A percentile compares a stretch with the other conserved stretches of the same genome.
These are phyloP conservation scores for Forsythia viridissima DNA, from an alignment of 257 asterid species.

Conservation along the genomic window DNA sequence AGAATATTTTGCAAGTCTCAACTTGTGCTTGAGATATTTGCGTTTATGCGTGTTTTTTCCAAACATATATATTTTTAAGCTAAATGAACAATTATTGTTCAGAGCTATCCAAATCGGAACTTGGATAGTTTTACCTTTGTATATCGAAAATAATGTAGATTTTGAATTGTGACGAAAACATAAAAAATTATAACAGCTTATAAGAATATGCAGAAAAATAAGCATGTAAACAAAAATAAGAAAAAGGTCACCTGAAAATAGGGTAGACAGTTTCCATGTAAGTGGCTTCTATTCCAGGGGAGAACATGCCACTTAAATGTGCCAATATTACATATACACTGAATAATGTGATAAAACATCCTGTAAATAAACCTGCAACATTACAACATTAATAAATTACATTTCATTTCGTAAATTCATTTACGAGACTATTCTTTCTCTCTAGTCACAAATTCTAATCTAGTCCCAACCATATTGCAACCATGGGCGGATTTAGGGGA, in stretches of 20 bases:
- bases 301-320: constrained; percentile 80
- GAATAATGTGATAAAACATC: constrained; percentile 82
- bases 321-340: constrained; percentile 77
- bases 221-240: constrained; percentile 12
- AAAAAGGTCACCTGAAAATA: constrained; percentile 67
- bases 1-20: no score
- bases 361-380: constrained; percentile 83
- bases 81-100: no score
- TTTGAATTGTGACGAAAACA: background rate
- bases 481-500: no score
- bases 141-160: background rate
- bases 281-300: constrained; percentile 46
- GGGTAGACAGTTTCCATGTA: constrained; percentile 90
- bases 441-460: no score
- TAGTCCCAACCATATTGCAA: no score
- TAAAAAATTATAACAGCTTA: background rate
- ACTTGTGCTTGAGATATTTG: no score
- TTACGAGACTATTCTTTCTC: no score
- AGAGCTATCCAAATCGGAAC: no score
- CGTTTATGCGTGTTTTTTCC: no score
- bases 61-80: no score
- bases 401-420: no score
- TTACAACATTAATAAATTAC: background rate
- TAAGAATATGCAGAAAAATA: background rate
- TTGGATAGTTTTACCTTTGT: no score